These are phyloP conservation scores for Cryptococcus sp. DNA, from an alignment of 1,284 basidiomycete species.

Conservation along the genomic window DNA sequence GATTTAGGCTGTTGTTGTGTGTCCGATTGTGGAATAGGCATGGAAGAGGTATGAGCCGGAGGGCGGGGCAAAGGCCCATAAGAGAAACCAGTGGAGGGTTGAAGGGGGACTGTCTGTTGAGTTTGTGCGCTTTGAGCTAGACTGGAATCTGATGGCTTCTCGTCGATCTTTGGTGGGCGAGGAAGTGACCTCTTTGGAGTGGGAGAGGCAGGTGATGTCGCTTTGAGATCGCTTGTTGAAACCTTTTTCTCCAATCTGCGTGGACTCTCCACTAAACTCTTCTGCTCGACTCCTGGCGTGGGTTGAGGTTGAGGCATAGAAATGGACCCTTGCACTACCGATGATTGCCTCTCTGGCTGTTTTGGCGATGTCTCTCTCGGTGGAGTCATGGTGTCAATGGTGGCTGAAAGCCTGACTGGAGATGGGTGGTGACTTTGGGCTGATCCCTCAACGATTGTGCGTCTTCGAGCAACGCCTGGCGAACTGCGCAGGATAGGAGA, in stretches of 20 bases:
- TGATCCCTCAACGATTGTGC: slow-evolving; percentile 36
- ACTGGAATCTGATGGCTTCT: slow-evolving; percentile 3
- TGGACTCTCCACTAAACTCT: slow-evolving; percentile 13
- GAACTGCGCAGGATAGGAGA: slow-evolving; percentile 34
- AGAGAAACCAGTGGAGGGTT: slow-evolving; percentile 2
- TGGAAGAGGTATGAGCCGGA: background rate
- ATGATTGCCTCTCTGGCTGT: slow-evolving; percentile 4
- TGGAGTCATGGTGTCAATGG: slow-evolving; percentile 9
- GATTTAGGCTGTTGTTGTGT: background rate
- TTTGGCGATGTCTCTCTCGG: slow-evolving; percentile 12
- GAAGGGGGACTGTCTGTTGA: background rate
- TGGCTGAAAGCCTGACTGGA: slow-evolving; percentile 11
- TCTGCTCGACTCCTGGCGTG: slow-evolving; percentile 10
- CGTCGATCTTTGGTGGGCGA: slow-evolving; percentile 25
- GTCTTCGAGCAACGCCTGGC: slow-evolving; percentile 36
- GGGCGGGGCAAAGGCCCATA: slow-evolving; percentile 4
- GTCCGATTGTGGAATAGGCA: background rate
- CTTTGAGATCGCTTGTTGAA: slow-evolving; percentile 26
- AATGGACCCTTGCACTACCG: slow-evolving; percentile 20
- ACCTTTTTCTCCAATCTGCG: slow-evolving; percentile 29
- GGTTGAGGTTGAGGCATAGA: slow-evolving; percentile 23
- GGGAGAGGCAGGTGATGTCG: slow-evolving; percentile 24
- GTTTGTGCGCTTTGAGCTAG: background rate
- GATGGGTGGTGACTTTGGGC: slow-evolving; percentile 9
- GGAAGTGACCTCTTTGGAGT: slow-evolving; percentile 32